Conservation (phyloP, 2,329 filamentous ascomycete species). For the Chaetomium olivaceum region DNA sequence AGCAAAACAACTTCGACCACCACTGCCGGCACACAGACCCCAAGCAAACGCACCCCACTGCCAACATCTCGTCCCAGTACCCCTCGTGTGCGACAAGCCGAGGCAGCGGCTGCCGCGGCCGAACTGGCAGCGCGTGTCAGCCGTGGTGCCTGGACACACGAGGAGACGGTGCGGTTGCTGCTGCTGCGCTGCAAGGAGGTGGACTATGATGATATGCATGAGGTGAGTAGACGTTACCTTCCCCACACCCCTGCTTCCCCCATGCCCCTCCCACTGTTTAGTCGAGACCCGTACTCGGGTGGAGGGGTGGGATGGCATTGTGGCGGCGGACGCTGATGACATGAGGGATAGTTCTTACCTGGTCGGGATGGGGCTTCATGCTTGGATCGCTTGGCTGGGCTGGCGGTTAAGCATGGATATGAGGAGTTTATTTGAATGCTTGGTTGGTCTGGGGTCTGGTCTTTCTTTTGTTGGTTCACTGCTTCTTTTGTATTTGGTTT, state of each 20-base stretch:
- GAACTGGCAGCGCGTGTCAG: background rate
- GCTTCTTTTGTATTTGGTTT: too few relatives aligned
- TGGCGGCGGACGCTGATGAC: background rate
- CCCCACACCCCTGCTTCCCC: too few relatives aligned
- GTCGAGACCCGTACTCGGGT: too few relatives aligned
- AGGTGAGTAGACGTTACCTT: background rate
- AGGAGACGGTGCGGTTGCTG: conserved; percentile 10
- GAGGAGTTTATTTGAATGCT: conserved; percentile 1
- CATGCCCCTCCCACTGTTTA: too few relatives aligned
- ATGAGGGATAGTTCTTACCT: conserved; percentile 1
- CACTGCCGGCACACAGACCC: background rate
- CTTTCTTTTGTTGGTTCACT: background rate
- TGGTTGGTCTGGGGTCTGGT: background rate
- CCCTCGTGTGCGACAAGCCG: background rate
- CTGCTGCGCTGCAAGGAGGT: conserved; percentile 1
- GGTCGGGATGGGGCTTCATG: conserved; percentile 5
- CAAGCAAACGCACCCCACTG: background rate
- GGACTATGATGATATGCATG: background rate
- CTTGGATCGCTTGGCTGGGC: background rate
- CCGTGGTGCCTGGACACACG: background rate
- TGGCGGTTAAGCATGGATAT: conserved; percentile 8
- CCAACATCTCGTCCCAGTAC: background rate
- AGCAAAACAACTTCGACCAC: background rate
- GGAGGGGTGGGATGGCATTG: background rate
- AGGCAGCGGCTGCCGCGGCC: background rate